These are phyloP conservation scores for Eremothecium gossypii DNA, from an alignment of 1,139 yeast species.

Conservation along the genomic window DNA sequence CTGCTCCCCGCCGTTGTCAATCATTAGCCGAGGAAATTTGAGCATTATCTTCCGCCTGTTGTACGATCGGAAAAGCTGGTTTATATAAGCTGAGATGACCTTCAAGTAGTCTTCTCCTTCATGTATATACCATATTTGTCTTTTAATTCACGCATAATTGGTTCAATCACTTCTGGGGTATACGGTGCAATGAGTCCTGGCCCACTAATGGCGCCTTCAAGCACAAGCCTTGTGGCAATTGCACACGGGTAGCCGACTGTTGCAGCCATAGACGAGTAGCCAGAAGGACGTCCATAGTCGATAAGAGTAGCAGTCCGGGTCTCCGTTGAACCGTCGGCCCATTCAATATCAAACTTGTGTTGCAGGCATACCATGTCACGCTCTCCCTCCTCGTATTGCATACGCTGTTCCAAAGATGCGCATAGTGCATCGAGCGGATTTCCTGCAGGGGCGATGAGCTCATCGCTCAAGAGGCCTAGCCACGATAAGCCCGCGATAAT, in stretches of 20 bases:
- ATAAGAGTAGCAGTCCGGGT: slow-evolving; percentile 91
- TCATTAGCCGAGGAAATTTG: slow-evolving; percentile 30
- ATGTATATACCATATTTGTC: slow-evolving; percentile 81
- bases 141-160: slow-evolving; percentile 84
- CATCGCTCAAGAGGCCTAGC: slow-evolving; percentile 84
- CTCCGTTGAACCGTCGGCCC: slow-evolving; percentile 88
- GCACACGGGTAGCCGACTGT: slow-evolving; percentile 98
- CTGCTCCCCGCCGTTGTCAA: slow-evolving; percentile 8
- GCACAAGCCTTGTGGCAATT: slow-evolving; percentile 81
- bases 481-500: slow-evolving; percentile 84
- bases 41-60: too few relatives aligned
- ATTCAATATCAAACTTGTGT: slow-evolving; percentile 95
- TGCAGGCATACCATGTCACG: slow-evolving; percentile 91
- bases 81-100: too few relatives aligned
- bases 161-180: slow-evolving; percentile 79
- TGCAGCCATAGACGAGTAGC: slow-evolving; percentile 98
- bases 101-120: slow-evolving; percentile 38
- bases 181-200: slow-evolving; percentile 93
- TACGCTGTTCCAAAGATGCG: slow-evolving; percentile 88
- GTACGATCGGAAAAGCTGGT: too few relatives aligned
- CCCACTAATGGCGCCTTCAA: slow-evolving; percentile 68
- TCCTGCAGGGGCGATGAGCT: slow-evolving; percentile 74
- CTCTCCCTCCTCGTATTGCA: slow-evolving; percentile 95
- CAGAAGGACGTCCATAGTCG: slow-evolving; percentile 90
- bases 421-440: slow-evolving; percentile 94